phyloP scores from a whole-genome alignment of 768 basidiomycete species.

The Porpolomopsis calyptriformis region DNA sequence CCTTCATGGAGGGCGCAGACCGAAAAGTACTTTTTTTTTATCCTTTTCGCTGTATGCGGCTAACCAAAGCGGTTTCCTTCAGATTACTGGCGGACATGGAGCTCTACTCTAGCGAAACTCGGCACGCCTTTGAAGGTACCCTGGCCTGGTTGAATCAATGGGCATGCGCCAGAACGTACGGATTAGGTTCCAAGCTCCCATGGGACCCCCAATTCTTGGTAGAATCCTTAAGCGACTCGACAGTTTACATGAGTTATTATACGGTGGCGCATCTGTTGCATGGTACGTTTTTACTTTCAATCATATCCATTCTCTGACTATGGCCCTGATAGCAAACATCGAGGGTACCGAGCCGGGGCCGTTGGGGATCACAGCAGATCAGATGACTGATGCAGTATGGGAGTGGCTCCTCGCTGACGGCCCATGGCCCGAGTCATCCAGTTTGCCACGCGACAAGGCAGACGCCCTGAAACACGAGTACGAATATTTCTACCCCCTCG shows the following conservation, averaged over 20 bases:
- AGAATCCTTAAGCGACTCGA: constrained; percentile 94
- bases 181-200: constrained; percentile 87
- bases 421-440: constrained; percentile 57
- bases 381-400: constrained; percentile 98
- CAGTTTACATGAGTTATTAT: constrained; percentile 98
- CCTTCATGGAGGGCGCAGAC: constrained; percentile 76
- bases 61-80: constrained; percentile 8
- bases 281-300: constrained; percentile 34
- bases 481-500: constrained; percentile 96
- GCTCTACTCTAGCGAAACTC: constrained; percentile 83
- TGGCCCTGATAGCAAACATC: constrained; percentile 42
- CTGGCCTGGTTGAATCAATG: constrained; percentile 95
- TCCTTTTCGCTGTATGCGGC: constrained; percentile 1
- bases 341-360: constrained; percentile 74
- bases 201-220: constrained; percentile 97
- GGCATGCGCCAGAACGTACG: constrained; percentile 98
- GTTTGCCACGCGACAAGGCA: constrained; percentile 65
- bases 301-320: neutral
- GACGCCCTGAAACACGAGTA: constrained; percentile 83
- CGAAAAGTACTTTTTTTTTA: constrained; percentile 50
- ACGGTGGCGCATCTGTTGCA: constrained; percentile 88
- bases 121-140: constrained; percentile 84
- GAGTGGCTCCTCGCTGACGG: constrained; percentile 82
- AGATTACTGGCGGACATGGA: constrained; percentile 82
- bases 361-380: constrained; percentile 74